These are phyloP conservation scores for Nannochloris sp. DNA, from an alignment of 139 green algal species.

Conservation along the genomic window DNA sequence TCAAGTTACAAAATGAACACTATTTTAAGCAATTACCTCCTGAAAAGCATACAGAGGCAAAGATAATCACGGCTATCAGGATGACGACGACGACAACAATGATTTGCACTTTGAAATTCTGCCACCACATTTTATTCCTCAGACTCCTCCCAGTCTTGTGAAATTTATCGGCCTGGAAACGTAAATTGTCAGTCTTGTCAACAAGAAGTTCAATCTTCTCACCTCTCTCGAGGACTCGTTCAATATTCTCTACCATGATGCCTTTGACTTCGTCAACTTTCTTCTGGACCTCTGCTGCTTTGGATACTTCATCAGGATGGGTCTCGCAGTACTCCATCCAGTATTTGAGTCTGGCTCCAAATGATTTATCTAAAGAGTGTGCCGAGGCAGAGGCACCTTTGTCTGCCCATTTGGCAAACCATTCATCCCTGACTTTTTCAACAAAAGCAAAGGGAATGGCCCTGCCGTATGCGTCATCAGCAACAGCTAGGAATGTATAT, in stretches of 20 bases:
- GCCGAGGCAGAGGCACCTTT: constrained; percentile 53
- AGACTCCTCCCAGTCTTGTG: constrained; percentile 73
- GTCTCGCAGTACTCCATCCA: constrained; percentile 89
- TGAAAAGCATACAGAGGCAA: constrained; percentile 72
- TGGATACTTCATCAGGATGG: constrained; percentile 88
- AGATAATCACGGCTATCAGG: constrained; percentile 71
- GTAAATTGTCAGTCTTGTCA: constrained; percentile 94
- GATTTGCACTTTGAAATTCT: constrained; percentile 92
- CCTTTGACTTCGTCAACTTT: constrained; percentile 94
- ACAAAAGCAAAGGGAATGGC: constrained; percentile 94
- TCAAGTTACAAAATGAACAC: neutral
- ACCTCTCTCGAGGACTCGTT: constrained; percentile 86
- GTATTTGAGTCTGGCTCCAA: constrained; percentile 70
- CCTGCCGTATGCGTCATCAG: constrained; percentile 79
- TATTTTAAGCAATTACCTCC: constrained; percentile 48
- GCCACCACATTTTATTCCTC: constrained; percentile 85
- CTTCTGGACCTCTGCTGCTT: constrained; percentile 78
- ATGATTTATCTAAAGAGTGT: constrained; percentile 73
- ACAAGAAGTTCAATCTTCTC: constrained; percentile 96
- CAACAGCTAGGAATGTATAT: constrained; percentile 78
- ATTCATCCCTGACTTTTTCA: constrained; percentile 66
- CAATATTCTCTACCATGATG: constrained; percentile 99
- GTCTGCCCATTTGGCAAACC: constrained; percentile 56
- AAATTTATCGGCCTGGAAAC: constrained; percentile 87
- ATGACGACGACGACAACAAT: constrained; percentile 54